Base-by-base conservation (phyloP, 1,284 basidiomycete genomes). In the Anthracocystis panici-leucophaei region DNA sequence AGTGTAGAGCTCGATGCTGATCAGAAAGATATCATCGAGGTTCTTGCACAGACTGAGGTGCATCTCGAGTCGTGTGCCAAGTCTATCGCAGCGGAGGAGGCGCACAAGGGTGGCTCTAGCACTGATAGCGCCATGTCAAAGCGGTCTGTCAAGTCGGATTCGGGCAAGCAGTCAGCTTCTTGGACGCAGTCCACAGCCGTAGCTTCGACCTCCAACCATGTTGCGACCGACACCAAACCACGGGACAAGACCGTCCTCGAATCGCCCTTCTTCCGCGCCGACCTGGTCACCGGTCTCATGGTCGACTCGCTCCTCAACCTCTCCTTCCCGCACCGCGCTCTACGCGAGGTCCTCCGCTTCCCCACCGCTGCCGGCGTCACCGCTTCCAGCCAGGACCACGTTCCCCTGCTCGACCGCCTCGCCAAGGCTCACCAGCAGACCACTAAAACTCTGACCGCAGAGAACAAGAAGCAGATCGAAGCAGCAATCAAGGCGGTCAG, bases 191-290 rank as follows among this genome's bases (percentile, higher is more conserved):
- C 51, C 3, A 7, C 35, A 41, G 27, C 50, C 35, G 14, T 21
- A 18, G 21, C 38, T 10, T 42, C 38, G 18, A 5, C 6, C 25
- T 25, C 41, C 6, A 12, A 41, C 5, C 1, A 3, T 11, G 40
- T 9, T 18, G 11, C 33, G 4, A 29, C n/a, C 5, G 23, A 14
- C 21, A 25, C 14, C 35, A 71, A 71, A 41, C 29, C 60, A 10
- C 48, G 64, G 31, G 67, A 75, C 38, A 71, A 67, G 55, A 71
- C 61, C 31, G 68, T 75, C 35, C 68, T 75, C 44, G 68, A 67
- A 20, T 75, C 73, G 44, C 73, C 73, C 41, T 75, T 75, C 33
- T 75, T 75, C 56, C 68, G 73, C 18, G 25, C 68, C 3, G 73
- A 75, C 46, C 65, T 75, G 10, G 73, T 71, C 42, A 71, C 61